phyloP scores from a whole-genome alignment of 2,329 filamentous ascomycete genomes.

The Sclerotinia trifoliorum region DNA sequence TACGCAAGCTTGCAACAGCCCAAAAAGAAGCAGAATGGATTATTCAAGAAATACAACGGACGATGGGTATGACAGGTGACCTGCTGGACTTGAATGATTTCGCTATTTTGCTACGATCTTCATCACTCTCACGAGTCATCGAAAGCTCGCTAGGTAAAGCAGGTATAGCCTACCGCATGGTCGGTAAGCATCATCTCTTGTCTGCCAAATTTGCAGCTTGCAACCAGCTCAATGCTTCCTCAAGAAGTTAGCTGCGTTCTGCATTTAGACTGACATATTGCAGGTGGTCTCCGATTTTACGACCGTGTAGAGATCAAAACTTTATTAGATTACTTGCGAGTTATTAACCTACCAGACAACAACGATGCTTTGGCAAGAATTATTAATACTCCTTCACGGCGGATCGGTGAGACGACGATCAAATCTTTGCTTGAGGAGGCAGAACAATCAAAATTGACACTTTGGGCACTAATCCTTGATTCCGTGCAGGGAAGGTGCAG shows the following conservation, averaged over 20 bases:
- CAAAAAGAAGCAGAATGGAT: constrained; percentile 83
- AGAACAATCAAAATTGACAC: constrained; percentile 62
- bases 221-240: background rate
- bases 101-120: constrained; percentile 83
- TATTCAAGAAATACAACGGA: constrained; percentile 75
- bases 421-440: constrained; percentile 75
- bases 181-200: constrained; percentile 51
- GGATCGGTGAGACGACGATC: constrained; percentile 76
- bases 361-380: constrained; percentile 82
- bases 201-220: background rate
- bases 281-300: constrained; percentile 79
- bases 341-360: constrained; percentile 80
- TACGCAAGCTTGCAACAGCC: constrained; percentile 70
- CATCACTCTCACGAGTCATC: constrained; percentile 78
- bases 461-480: constrained; percentile 74
- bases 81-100: constrained; percentile 75
- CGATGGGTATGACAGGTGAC: constrained; percentile 66
- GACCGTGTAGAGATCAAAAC: constrained; percentile 87
- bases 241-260: no score
- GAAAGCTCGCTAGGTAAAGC: constrained; percentile 77
- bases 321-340: constrained; percentile 81
- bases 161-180: constrained; percentile 87
- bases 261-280: constrained; percentile 24
- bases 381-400: constrained; percentile 79
- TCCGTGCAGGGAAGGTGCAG: constrained; percentile 52